phyloP scores from a whole-genome alignment of 2,329 filamentous ascomycete genomes.

The Orbilia oligospora region DNA sequence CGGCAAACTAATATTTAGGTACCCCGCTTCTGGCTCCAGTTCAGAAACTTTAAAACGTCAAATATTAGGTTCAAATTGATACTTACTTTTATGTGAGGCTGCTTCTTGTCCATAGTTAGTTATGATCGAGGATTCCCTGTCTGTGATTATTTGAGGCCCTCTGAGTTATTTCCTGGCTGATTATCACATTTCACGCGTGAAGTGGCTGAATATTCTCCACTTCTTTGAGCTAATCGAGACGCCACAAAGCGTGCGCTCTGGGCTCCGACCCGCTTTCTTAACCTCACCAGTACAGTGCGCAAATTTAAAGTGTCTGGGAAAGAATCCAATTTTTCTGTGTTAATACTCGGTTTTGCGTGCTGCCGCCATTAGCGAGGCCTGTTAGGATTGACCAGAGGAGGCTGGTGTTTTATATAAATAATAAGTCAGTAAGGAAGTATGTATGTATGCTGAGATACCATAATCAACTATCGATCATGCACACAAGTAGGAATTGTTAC shows the following conservation, averaged over 20 bases:
- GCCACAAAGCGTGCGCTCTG: conserved; percentile 27
- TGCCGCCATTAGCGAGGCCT: not conserved
- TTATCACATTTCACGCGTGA: conserved; percentile 37
- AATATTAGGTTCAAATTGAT: not conserved
- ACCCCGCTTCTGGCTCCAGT: conserved; percentile 48
- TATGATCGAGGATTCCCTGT: not conserved
- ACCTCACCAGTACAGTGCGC: not conserved
- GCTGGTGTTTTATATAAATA: not conserved
- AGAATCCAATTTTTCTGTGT: not conserved
- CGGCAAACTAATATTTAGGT: conserved; percentile 32
- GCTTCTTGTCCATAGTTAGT: not conserved
- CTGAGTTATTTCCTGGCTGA: conserved; percentile 31
- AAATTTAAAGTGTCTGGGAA: not conserved
- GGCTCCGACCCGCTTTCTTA: conserved; percentile 5
- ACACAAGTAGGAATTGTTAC: not conserved
- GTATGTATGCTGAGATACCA: not conserved
- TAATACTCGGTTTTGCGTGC: not conserved
- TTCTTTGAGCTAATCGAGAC: conserved; percentile 30
- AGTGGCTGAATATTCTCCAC: conserved; percentile 41
- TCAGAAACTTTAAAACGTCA: not conserved
- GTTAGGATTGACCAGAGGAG: not conserved
- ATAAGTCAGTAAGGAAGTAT: not conserved
- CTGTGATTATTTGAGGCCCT: conserved; percentile 5
- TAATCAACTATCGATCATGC: not conserved
- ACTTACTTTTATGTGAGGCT: conserved; percentile 5